Evolutionary conservation across 1,139 yeast genomes (phyloP).

Genomic region (Taphrina confusa): DNA sequence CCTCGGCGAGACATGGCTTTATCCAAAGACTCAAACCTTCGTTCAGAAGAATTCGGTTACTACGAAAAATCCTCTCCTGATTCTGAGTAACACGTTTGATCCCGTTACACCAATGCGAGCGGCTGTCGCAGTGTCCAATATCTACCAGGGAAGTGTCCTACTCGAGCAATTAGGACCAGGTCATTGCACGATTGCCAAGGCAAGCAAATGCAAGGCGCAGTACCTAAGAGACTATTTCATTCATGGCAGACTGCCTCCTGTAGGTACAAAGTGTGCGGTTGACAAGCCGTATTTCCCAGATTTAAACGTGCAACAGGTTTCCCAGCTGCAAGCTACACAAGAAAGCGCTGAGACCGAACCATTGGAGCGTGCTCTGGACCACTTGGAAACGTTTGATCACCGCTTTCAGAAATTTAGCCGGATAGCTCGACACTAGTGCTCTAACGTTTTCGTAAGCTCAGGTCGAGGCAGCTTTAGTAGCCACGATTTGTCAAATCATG

Average conservation of each 20-base stretch:
- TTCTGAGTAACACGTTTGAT: neutral
- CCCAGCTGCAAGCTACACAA: neutral
- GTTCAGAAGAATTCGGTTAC: neutral
- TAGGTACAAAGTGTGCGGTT: neutral
- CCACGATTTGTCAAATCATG: too few relatives aligned
- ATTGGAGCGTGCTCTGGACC: neutral
- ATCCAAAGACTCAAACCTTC: neutral
- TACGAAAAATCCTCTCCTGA: neutral
- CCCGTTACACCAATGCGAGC: neutral
- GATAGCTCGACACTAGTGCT: too few relatives aligned
- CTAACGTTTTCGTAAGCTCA: too few relatives aligned
- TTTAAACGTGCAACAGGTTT: neutral
- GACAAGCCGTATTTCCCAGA: conserved; percentile 12
- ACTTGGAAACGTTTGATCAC: neutral
- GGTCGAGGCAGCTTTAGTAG: too few relatives aligned
- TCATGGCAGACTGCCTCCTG: neutral
- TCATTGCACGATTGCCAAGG: neutral
- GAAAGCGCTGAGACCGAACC: neutral
- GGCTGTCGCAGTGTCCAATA: neutral
- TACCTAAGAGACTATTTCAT: neutral
- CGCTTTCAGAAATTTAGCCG: too few relatives aligned
- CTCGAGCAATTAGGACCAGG: neutral
- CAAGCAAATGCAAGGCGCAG: neutral
- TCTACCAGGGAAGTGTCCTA: neutral
- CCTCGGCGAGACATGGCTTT: neutral